Percentiles rank a stretch among this genome's conserved stretches.
Conservation (phyloP, 176 grass and related monocot species). For the Neostapfia colusana region DNA sequence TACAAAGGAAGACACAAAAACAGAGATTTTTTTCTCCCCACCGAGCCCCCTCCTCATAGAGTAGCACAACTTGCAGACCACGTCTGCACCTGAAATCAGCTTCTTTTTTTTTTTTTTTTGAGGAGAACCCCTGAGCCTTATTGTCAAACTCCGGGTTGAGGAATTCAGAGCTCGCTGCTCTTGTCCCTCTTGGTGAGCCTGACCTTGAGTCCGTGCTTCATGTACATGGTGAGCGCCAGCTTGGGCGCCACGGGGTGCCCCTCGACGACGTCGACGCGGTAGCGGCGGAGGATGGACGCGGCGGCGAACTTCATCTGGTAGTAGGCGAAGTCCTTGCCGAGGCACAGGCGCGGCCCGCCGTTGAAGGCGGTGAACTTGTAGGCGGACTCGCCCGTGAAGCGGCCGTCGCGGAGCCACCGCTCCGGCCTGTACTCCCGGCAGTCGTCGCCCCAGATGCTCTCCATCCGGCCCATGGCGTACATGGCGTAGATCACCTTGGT, state of each 20-base stretch:
- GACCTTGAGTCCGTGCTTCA: constrained; percentile 89
- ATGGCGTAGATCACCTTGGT: constrained; percentile 93
- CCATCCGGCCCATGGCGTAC: constrained; percentile 92
- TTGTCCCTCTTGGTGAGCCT: constrained; percentile 64
- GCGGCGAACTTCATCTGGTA: constrained; percentile 98
- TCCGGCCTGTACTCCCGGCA: constrained; percentile 89
- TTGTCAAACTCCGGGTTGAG: neutral
- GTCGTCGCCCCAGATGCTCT: constrained; percentile 91
- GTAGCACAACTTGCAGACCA: neutral
- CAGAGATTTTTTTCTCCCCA: constrained; percentile 18
- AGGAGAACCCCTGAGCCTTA: neutral
- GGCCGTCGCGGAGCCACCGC: constrained; percentile 81
- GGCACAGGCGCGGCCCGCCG: constrained; percentile 77
- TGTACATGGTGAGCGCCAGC: constrained; percentile 94
- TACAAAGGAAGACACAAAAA: constrained; percentile 1
- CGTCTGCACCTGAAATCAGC: constrained; percentile 3
- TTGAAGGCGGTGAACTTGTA: constrained; percentile 98
- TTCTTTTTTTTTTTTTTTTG: too few relatives aligned
- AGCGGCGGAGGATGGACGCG: constrained; percentile 69
- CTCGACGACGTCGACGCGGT: constrained; percentile 57
- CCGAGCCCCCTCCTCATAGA: neutral
- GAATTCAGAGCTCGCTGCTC: constrained; percentile 33
- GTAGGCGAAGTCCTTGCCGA: constrained; percentile 96
- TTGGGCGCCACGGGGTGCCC: constrained; percentile 74
- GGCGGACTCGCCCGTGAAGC: constrained; percentile 80